Conservation (phyloP, 164 flowering plant genomes). For the Cinnamomum chago region DNA sequence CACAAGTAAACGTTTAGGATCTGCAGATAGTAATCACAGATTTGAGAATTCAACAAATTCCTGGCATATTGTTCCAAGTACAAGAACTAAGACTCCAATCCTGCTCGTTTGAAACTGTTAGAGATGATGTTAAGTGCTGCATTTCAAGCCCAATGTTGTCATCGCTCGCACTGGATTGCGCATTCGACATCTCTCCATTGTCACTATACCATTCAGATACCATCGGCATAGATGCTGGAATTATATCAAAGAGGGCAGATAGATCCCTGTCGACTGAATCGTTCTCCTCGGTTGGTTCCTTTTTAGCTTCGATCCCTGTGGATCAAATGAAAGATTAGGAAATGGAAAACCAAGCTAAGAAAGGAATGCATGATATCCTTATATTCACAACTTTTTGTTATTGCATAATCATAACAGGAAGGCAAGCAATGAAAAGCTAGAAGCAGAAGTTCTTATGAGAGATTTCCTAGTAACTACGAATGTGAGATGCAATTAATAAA, state of each 20-base stretch:
- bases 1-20: not conserved
- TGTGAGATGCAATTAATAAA: not conserved
- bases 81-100: slow-evolving; percentile 27
- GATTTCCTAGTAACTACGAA: not conserved
- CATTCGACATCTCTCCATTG: slow-evolving; percentile 33
- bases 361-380: not conserved
- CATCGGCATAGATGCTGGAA: slow-evolving; percentile 28
- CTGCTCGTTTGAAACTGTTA: slow-evolving; percentile 12
- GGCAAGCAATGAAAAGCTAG: not conserved
- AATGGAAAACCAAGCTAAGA: too few species aligned
- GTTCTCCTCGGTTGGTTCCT: slow-evolving; percentile 26
- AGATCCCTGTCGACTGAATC: slow-evolving; percentile 47
- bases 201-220: slow-evolving; percentile 38
- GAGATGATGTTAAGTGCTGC: slow-evolving; percentile 26
- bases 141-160: slow-evolving; percentile 34
- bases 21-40: not conserved
- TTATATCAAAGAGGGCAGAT: slow-evolving; percentile 38
- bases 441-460: not conserved
- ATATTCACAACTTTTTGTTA: not conserved
- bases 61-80: slow-evolving; percentile 30
- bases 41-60: slow-evolving; percentile 28
- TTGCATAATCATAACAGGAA: not conserved
- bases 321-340: not conserved
- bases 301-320: slow-evolving; percentile 22
- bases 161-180: slow-evolving; percentile 32